Evolutionary conservation across 2,329 filamentous ascomycete genomes (phyloP).

Genomic region (Dothistroma septosporum): DNA sequence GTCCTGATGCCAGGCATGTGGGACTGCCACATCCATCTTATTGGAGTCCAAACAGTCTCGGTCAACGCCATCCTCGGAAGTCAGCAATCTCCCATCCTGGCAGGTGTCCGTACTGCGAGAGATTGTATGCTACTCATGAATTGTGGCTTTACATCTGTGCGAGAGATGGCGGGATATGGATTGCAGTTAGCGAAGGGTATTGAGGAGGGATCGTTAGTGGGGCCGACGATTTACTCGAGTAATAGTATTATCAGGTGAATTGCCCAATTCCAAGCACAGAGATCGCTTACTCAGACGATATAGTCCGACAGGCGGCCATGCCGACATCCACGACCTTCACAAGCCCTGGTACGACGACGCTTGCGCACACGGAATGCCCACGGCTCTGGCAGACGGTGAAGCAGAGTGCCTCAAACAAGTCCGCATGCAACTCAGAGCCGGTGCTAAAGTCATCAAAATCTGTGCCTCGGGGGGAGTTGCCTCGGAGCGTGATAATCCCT

Average conservation of each 20-base stretch:
- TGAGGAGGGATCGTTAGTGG: constrained; percentile 43
- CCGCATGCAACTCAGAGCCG: constrained; percentile 43
- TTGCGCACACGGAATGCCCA: constrained; percentile 32
- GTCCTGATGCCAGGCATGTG: constrained; percentile 52
- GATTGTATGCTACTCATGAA: constrained; percentile 44
- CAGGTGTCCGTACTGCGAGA: constrained; percentile 42
- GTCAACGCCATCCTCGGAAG: constrained; percentile 23
- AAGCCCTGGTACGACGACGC: constrained; percentile 35
- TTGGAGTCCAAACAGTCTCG: constrained; percentile 34
- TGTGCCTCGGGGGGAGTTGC: constrained; percentile 35
- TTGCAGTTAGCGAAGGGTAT: constrained; percentile 45
- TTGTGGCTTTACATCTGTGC: constrained; percentile 50
- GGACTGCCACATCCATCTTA: constrained; percentile 51
- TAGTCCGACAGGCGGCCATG: constrained; percentile 48
- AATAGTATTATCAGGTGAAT: constrained; percentile 38
- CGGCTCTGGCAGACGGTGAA: constrained; percentile 45
- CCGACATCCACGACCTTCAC: constrained; percentile 42
- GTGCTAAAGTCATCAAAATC: constrained; percentile 48
- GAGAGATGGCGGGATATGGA: constrained; percentile 48
- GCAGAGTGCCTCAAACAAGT: constrained; percentile 45
- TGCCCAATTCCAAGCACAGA: neutral
- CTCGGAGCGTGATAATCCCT: constrained; percentile 24
- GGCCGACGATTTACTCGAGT: constrained; percentile 49
- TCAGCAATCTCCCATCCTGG: constrained; percentile 30
- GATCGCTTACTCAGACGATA: neutral